These are phyloP conservation scores for Grosmannia serpens DNA, from an alignment of 2,329 filamentous ascomycete species.

Conservation along the genomic window DNA sequence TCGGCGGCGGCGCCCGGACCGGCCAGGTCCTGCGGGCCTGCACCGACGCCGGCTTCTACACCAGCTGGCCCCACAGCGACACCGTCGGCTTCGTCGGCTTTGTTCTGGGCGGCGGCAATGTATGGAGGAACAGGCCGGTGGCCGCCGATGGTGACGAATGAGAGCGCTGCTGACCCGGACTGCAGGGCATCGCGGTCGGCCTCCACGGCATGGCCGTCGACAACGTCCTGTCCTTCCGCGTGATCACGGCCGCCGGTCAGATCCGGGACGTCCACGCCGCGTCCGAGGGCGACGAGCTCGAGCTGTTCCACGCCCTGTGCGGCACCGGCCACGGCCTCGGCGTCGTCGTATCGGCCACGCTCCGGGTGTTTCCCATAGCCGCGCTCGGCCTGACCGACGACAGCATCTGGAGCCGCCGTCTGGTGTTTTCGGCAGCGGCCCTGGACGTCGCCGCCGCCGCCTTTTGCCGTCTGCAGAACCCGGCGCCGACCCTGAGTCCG, in stretches of 20 bases:
- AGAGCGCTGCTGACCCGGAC: background rate
- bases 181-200: background rate
- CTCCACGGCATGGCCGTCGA: background rate
- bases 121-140: background rate
- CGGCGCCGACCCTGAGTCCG: background rate
- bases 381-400: background rate
- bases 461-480: background rate
- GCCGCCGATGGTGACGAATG: background rate
- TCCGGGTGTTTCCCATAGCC: background rate
- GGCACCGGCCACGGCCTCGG: background rate
- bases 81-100: background rate
- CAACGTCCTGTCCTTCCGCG: background rate
- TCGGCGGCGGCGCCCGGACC: background rate
- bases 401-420: background rate
- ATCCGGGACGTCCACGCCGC: background rate
- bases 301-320: background rate
- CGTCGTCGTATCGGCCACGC: background rate
- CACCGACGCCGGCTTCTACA: background rate
- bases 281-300: background rate
- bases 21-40: background rate
- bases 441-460: background rate
- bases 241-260: background rate
- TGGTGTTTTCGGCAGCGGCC: background rate
- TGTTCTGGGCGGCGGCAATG: background rate
- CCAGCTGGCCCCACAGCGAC: background rate